Evolutionary conservation across 495 filamentous ascomycete species (phyloP), one percentile per base, ranked within the genome.

Genomic region (Letharia lupina): DNA sequence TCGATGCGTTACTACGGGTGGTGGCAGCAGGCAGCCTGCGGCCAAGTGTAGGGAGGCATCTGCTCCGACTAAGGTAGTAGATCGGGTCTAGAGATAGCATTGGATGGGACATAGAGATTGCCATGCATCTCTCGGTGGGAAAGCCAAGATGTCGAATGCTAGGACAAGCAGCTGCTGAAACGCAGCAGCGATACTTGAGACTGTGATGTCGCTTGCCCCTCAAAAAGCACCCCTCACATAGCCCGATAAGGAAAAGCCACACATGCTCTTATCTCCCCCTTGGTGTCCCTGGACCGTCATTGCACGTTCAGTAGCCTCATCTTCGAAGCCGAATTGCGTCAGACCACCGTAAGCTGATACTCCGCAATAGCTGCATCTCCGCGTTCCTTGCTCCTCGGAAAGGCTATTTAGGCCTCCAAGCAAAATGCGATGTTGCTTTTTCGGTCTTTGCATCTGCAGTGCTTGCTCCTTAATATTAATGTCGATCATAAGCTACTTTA

Each of bases 221-320:
- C 61, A 3, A 40, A 40, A n/a, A 39, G 16, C 20, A 16, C 44
- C 28, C 5, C 31, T 62, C 60, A 45, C 35, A 37, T 50, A 39
- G 37, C 35, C 64, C 35, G 64, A 61, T 65, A 61, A 65, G 64
- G 64, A 54, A 65, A 65, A 65, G 64, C 64, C 64, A 61, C 57
- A 23, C 42, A 60, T 61, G 64, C 44, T 65, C 57, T 57, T 57
- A 57, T 57, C 47, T 50, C 9, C 20, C 47, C 20, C 4, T 20
- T 37, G 33, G 6, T 37, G 54, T 20, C 31, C 33, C 33, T 20
- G 52, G 28, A n/a, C 16, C 47, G 28, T 33, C 28, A 33, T 35
- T 56, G 52, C 1, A 16, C 13, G 8, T 18, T 31, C 4, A 7
- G 47, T 23, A 50, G 16, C 52, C 4, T 35, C 15, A 37, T 20